Conservation (phyloP, 176 grass and related monocot genomes). For the Hordeum marinum region DNA sequence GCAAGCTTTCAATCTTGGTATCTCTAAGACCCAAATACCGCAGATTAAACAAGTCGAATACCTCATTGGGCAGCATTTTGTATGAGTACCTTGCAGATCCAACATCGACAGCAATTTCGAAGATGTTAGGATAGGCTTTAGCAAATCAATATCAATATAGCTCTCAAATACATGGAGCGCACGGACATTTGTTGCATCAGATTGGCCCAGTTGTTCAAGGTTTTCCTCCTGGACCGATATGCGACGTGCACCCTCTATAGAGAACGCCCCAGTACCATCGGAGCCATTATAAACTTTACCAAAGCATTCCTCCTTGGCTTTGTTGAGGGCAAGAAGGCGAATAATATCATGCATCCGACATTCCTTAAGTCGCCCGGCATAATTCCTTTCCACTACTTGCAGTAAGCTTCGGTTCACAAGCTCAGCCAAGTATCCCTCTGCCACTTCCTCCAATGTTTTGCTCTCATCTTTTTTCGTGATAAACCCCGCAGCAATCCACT, state of each 20-base stretch:
- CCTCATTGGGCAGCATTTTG: no score
- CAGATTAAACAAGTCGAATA: no score
- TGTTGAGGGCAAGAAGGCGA: not conserved
- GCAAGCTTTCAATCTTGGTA: not conserved
- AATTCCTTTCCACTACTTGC: not conserved
- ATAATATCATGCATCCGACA: not conserved
- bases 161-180: no score
- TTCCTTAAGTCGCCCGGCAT: not conserved
- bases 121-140: no score
- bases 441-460: conserved; percentile 37
- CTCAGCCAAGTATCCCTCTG: conserved; percentile 21
- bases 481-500: not conserved
- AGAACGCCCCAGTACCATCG: not conserved
- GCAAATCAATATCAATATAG: no score
- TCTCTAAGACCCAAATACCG: no score
- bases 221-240: not conserved
- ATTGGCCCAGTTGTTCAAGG: no score
- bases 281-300: not conserved
- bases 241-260: not conserved
- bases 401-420: conserved; percentile 27
- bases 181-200: no score
- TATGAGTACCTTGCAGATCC: no score
- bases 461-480: not conserved
- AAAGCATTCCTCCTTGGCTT: not conserved
- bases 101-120: accelerated